A percentile compares a stretch with the other conserved stretches of the same genome.
These are phyloP conservation scores for Thielaviopsis euricoi DNA, from an alignment of 2,329 filamentous ascomycete species.

Conservation along the genomic window DNA sequence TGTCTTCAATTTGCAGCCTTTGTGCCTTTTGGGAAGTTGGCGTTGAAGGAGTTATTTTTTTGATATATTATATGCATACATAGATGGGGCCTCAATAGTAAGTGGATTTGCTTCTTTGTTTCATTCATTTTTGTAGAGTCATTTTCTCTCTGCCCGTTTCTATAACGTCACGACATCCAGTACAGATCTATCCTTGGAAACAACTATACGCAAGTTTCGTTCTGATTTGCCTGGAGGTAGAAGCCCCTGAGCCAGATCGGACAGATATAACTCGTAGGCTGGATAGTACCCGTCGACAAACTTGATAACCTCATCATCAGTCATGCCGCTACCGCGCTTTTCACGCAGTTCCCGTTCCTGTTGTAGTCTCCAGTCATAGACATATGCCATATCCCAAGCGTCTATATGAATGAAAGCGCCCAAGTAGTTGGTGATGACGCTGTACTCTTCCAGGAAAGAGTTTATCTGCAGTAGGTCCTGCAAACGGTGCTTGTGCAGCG, in stretches of 20 bases:
- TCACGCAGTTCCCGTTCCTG: constrained; percentile 58
- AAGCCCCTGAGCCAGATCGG: not conserved
- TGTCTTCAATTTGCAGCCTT: not conserved
- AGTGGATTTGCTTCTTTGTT: not conserved
- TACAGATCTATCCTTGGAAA: constrained; percentile 43
- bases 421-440: constrained; percentile 31
- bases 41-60: not conserved
- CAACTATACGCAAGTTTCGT: constrained; percentile 44
- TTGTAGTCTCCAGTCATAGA: constrained; percentile 71
- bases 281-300: constrained; percentile 60
- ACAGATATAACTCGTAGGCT: constrained; percentile 46
- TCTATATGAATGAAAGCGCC: constrained; percentile 45
- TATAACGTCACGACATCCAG: constrained; percentile 23
- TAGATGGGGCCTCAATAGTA: not conserved
- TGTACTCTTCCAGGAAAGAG: constrained; percentile 29
- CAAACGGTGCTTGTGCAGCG: constrained; percentile 29
- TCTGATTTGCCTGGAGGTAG: constrained; percentile 23
- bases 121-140: not conserved
- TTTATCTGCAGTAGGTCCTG: constrained; percentile 36
- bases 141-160: not conserved
- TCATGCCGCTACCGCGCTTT: constrained; percentile 61
- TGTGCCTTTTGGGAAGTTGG: not conserved
- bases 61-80: not conserved
- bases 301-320: constrained; percentile 55
- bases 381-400: constrained; percentile 54